Percentiles rank a stretch among this genome's conserved stretches.
Conservation (phyloP, 2,329 filamentous ascomycete species). For the Ophiocordyceps camponoti-rufipedis region DNA sequence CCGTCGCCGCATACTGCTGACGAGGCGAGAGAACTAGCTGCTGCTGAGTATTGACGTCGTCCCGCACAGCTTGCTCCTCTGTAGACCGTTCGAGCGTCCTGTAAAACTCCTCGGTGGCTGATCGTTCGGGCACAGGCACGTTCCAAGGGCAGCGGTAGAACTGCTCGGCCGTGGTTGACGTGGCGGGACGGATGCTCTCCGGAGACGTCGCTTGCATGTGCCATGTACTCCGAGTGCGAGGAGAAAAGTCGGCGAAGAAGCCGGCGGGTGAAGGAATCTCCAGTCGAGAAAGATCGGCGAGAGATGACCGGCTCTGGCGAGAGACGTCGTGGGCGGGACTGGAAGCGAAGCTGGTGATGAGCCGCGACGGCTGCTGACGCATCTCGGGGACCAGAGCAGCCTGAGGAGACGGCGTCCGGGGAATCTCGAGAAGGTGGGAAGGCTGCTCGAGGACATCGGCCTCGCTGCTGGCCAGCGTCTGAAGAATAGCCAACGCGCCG, state of each 20-base stretch:
- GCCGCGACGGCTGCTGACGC: slow-evolving; percentile 30
- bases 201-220: slow-evolving; percentile 38
- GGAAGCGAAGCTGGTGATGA: slow-evolving; percentile 23
- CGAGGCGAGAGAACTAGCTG: slow-evolving; percentile 16
- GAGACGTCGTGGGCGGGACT: slow-evolving; percentile 5
- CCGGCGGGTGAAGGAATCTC: slow-evolving; percentile 83
- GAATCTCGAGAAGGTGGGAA: slow-evolving; percentile 24
- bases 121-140: slow-evolving; percentile 18
- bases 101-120: slow-evolving; percentile 19
- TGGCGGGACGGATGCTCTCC: slow-evolving; percentile 43
- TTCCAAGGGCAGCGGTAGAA: slow-evolving; percentile 81
- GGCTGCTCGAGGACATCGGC: slow-evolving; percentile 42
- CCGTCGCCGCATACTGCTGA: slow-evolving; percentile 39
- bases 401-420: slow-evolving; percentile 8
- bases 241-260: slow-evolving; percentile 75
- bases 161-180: slow-evolving; percentile 77
- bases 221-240: slow-evolving; percentile 67
- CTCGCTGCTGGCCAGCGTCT: slow-evolving; percentile 46
- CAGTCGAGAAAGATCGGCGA: slow-evolving; percentile 58
- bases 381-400: slow-evolving; percentile 19
- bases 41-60: slow-evolving; percentile 10
- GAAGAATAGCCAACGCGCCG: slow-evolving; percentile 62
- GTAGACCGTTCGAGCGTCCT: slow-evolving; percentile 18
- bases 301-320: slow-evolving; percentile 27
- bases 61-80: slow-evolving; percentile 50